Percentiles rank a stretch among this genome's conserved stretches.
phyloP scores from a whole-genome alignment of 352 stramenopile genomes.

The Pythium aristosporum region DNA sequence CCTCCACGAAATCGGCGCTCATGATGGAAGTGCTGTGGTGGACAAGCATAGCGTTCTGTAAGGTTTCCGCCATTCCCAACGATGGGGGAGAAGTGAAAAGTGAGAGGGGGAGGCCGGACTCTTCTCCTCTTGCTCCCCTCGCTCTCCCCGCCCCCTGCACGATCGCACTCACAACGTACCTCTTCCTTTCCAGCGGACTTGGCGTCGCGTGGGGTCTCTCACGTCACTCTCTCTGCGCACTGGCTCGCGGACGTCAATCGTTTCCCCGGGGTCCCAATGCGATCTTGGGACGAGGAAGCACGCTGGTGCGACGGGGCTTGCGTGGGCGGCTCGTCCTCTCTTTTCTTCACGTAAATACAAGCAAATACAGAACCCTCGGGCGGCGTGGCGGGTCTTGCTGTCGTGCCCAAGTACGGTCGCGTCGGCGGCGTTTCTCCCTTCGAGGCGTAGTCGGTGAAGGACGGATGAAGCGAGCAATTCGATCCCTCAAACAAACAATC shows the following conservation, averaged over 20 bases:
- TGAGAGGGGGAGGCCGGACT: not conserved
- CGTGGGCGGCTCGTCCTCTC: not conserved
- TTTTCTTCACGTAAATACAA: conserved; percentile 2
- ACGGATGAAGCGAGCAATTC: not conserved
- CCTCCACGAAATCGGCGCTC: conserved; percentile 34
- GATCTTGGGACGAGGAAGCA: conserved; percentile 6
- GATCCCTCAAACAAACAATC: conserved; percentile 4
- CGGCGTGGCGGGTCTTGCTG: conserved; percentile 1
- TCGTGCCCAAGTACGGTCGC: conserved; percentile 2
- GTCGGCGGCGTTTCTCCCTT: conserved; percentile 18
- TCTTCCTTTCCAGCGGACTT: not conserved
- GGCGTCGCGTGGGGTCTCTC: not conserved
- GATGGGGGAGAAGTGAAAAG: not conserved
- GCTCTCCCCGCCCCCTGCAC: not conserved
- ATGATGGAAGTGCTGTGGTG: conserved; percentile 1
- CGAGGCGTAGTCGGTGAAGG: conserved; percentile 1
- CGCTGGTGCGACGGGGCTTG: not conserved
- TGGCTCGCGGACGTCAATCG: not conserved
- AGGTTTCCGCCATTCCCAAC: not conserved
- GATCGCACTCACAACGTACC: conserved; percentile 1
- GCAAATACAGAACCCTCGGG: conserved; percentile 7
- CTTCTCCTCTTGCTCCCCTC: not conserved
- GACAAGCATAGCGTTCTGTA: not conserved
- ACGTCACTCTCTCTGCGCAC: conserved; percentile 4
- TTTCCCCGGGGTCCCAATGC: not conserved